A percentile compares a stretch with the other conserved stretches of the same genome.
These are phyloP conservation scores for Persicaria tinctoria DNA, from an alignment of 148 eudicot genomes.

Conservation along the genomic window DNA sequence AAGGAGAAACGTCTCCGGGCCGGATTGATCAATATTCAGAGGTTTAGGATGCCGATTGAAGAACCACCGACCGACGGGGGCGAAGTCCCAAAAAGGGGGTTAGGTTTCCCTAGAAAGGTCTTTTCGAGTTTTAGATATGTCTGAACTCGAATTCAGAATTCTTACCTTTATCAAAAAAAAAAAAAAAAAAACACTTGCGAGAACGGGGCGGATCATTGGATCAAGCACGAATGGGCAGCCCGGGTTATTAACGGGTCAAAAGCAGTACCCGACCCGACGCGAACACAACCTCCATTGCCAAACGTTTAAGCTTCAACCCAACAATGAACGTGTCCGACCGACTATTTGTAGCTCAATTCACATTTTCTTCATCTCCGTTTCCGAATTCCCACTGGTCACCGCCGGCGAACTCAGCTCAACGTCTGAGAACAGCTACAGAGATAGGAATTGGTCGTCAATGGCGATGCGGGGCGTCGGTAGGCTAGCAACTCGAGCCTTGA, in stretches of 20 bases:
- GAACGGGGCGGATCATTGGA: background rate
- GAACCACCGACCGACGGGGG: too few species aligned
- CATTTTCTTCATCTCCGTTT: background rate
- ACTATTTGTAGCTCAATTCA: background rate
- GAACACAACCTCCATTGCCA: slow-evolving; percentile 10
- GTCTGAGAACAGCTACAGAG: background rate
- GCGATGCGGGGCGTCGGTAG: slow-evolving; percentile 5
- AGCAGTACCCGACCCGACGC: background rate
- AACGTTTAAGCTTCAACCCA: background rate
- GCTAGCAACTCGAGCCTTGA: slow-evolving; percentile 1
- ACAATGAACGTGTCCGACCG: background rate
- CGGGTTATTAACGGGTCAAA: background rate
- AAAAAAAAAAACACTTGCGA: too few species aligned
- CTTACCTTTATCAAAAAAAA: too few species aligned
- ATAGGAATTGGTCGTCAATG: slow-evolving; percentile 1
- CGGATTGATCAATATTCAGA: too few species aligned
- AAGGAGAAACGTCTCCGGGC: too few species aligned
- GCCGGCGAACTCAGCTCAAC: slow-evolving; percentile 1
- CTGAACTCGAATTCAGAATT: too few species aligned
- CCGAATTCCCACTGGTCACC: background rate
- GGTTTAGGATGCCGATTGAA: too few species aligned
- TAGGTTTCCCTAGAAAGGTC: too few species aligned
- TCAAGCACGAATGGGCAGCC: background rate
- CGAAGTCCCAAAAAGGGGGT: too few species aligned
- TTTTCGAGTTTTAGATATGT: too few species aligned